These are phyloP conservation scores for Mortierella claussenii DNA, from an alignment of 192 early-diverging fungal species.

Conservation along the genomic window DNA sequence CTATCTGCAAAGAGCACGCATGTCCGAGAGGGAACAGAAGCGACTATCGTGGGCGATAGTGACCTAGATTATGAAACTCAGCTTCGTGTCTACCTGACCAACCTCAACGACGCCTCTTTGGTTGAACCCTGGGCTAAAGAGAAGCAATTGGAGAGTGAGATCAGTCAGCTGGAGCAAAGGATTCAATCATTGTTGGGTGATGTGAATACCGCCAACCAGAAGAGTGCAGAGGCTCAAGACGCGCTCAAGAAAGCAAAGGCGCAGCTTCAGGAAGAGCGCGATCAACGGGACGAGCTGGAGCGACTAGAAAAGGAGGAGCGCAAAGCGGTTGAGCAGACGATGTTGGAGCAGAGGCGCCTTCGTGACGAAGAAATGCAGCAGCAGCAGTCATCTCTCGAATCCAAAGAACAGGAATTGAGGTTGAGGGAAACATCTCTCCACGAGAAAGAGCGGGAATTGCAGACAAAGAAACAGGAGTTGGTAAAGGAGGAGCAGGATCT, in stretches of 20 bases:
- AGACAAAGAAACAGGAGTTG: constrained; percentile 29
- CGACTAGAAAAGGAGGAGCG: constrained; percentile 31
- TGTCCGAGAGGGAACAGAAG: constrained; percentile 29
- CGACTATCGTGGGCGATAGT: constrained; percentile 14
- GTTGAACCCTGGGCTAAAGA: constrained; percentile 47
- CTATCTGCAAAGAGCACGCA: constrained; percentile 2
- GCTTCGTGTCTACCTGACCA: constrained; percentile 28
- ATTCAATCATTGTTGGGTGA: constrained; percentile 33
- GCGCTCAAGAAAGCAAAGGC: constrained; percentile 22
- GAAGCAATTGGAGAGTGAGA: constrained; percentile 44
- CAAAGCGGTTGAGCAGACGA: constrained; percentile 22
- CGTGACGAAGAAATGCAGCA: constrained; percentile 24
- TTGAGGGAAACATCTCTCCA: constrained; percentile 25
- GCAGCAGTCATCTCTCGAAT: constrained; percentile 16
- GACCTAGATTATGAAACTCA: constrained; percentile 20
- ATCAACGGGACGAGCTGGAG: constrained; percentile 36
- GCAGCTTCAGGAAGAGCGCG: constrained; percentile 35
- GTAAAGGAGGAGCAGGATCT: constrained; percentile 2
- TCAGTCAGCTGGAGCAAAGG: constrained; percentile 29
- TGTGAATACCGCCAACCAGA: constrained; percentile 23
- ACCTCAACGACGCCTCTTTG: constrained; percentile 34
- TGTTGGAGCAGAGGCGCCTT: too few relatives aligned
- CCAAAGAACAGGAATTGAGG: constrained; percentile 31
- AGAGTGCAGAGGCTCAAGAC: constrained; percentile 10
- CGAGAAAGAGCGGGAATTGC: constrained; percentile 23